These are phyloP conservation scores for Sphagnum fallax DNA, from an alignment of 228 moss, liverwort and hornwort species.

Conservation along the genomic window DNA sequence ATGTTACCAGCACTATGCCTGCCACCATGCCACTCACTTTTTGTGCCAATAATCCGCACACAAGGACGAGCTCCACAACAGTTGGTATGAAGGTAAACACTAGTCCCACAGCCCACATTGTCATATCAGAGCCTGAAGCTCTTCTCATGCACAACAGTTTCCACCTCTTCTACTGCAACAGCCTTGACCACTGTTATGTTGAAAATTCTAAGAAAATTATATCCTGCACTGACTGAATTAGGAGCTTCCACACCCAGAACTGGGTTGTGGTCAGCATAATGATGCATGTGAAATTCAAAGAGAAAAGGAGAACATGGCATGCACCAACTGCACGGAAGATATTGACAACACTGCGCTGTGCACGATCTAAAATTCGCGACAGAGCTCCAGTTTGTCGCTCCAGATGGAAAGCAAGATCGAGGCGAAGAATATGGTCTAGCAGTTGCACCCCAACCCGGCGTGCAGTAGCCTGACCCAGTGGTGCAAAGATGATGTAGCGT, in stretches of 20 bases:
- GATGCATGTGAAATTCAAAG: not conserved
- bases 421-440: slow-evolving; percentile 72
- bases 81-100: slow-evolving; percentile 95
- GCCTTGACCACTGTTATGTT: too few species aligned
- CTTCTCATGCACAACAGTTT: too few species aligned
- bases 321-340: slow-evolving; percentile 90
- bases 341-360: slow-evolving; percentile 91
- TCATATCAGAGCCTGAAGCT: not conserved
- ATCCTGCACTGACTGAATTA: too few species aligned
- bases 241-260: too few species aligned
- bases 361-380: slow-evolving; percentile 91
- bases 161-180: too few species aligned
- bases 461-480: slow-evolving; percentile 88
- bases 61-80: slow-evolving; percentile 76
- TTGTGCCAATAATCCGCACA: slow-evolving; percentile 70
- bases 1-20: slow-evolving; percentile 66
- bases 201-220: too few species aligned
- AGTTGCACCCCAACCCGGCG: slow-evolving; percentile 88
- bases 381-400: slow-evolving; percentile 89
- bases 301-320: not conserved
- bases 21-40: slow-evolving; percentile 84
- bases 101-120: slow-evolving; percentile 15
- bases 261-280: not conserved
- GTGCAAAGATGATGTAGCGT: slow-evolving; percentile 91
- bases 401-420: slow-evolving; percentile 87